These are phyloP conservation scores for Heteromeles arbutifolia DNA, from an alignment of 306 rosid genomes.

Conservation along the genomic window DNA sequence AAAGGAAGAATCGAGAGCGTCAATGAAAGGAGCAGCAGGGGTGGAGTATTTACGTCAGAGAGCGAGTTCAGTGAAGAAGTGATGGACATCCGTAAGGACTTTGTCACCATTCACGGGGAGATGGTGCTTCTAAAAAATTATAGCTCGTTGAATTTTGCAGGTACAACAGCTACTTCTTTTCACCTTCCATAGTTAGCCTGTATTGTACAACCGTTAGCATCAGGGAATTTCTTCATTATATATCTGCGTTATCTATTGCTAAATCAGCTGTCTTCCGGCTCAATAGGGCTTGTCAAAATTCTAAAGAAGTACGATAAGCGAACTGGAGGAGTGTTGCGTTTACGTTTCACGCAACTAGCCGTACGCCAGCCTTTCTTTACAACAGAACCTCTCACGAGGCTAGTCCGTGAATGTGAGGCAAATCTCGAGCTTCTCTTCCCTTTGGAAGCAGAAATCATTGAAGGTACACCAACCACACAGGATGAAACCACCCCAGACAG, in stretches of 20 bases:
- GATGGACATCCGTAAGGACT: conserved; percentile 92
- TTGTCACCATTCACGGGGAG: conserved; percentile 91
- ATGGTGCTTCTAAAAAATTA: conserved; percentile 94
- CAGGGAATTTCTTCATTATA: neutral
- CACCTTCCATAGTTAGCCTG: conserved; percentile 2
- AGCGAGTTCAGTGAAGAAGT: conserved; percentile 85
- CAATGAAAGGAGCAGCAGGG: conserved; percentile 55
- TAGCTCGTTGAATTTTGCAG: conserved; percentile 94
- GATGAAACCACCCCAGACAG: neutral
- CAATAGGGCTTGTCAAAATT: conserved; percentile 77
- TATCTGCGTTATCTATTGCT: neutral
- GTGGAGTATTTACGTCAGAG: conserved; percentile 50
- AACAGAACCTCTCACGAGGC: conserved; percentile 71
- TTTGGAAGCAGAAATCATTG: conserved; percentile 73
- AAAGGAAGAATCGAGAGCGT: conserved; percentile 76
- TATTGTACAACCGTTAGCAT: neutral
- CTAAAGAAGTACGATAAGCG: conserved; percentile 92
- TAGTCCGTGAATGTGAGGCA: conserved; percentile 80
- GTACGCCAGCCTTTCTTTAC: conserved; percentile 80
- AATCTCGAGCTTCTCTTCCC: conserved; percentile 93
- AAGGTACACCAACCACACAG: conserved; percentile 38
- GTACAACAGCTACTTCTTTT: conserved; percentile 26
- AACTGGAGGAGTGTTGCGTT: conserved; percentile 70
- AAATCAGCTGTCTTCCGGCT: conserved; percentile 19
- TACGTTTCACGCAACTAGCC: conserved; percentile 80